A percentile compares a stretch with the other conserved stretches of the same genome.
Conservation (phyloP, 345 rosid species). For the Aquilaria yunnanensis region DNA sequence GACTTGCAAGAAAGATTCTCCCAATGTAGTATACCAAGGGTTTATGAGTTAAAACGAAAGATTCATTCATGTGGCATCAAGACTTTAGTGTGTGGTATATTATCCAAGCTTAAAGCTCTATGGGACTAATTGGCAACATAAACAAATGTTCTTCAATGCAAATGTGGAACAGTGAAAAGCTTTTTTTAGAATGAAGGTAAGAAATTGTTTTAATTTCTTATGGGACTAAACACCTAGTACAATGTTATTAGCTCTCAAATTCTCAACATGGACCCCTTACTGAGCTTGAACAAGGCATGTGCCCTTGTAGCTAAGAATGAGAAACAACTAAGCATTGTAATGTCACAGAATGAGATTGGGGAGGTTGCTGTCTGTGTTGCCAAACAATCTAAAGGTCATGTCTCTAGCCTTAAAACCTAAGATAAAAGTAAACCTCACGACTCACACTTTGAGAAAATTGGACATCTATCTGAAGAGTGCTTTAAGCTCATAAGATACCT, state of each 20-base stretch:
- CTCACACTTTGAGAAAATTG: too few relatives aligned
- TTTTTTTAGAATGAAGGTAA: not conserved
- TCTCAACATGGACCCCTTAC: not conserved
- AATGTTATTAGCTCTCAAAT: too few relatives aligned
- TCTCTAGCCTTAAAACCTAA: too few relatives aligned
- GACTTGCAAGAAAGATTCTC: slow-evolving; percentile 3
- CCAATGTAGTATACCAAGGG: not conserved
- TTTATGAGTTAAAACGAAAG: slow-evolving; percentile 1
- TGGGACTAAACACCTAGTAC: too few relatives aligned
- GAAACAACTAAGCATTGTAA: not conserved
- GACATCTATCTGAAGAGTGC: not conserved
- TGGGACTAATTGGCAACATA: not conserved
- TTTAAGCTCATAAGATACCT: not conserved
- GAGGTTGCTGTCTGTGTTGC: too few relatives aligned
- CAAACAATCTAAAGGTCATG: not conserved
- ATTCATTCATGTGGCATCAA: not conserved
- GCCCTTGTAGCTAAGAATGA: not conserved
- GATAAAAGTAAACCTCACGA: too few relatives aligned
- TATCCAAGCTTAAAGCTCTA: not conserved
- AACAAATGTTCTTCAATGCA: not conserved
- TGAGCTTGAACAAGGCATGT: not conserved
- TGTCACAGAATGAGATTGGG: not conserved
- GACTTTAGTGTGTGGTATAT: not conserved
- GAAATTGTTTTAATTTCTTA: not conserved
- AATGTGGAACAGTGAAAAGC: not conserved